Conservation (phyloP, 106 monocot species). For the Apostasia shenzhenica region DNA sequence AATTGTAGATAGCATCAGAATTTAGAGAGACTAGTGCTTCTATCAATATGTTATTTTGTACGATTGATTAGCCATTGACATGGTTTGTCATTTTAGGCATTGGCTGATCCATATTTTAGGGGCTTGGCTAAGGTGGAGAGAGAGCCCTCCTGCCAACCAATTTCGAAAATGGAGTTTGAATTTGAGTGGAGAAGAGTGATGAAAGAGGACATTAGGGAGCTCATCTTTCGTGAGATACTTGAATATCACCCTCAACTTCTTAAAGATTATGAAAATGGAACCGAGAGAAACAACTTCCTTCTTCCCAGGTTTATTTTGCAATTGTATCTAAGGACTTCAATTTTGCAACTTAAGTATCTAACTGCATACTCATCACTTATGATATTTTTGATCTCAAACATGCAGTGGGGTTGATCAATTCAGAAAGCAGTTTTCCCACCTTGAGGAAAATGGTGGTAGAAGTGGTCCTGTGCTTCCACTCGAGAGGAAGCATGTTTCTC, state of each 20-base stretch:
- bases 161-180: constrained; percentile 91
- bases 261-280: constrained; percentile 69
- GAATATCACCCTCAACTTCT: constrained; percentile 92
- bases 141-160: constrained; percentile 84
- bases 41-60: background rate
- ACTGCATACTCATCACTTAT: background rate
- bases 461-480: constrained; percentile 45
- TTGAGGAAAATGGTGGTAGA: constrained; percentile 85
- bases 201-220: constrained; percentile 78
- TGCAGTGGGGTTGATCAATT: constrained; percentile 95
- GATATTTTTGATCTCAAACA: background rate
- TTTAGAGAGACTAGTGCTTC: background rate
- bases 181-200: constrained; percentile 81
- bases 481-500: constrained; percentile 89
- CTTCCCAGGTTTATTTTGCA: constrained; percentile 61
- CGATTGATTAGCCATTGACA: background rate
- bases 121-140: constrained; percentile 80
- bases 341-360: background rate
- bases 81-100: constrained; percentile 35
- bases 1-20: background rate
- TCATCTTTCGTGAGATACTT: constrained; percentile 85
- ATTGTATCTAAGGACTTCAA: no score
- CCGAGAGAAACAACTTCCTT: constrained; percentile 66
- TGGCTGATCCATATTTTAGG: constrained; percentile 85
- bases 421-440: constrained; percentile 74